A percentile compares a stretch with the other conserved stretches of the same genome.
Conservation (phyloP, 441 rosid genomes). For the Populus tomentosa region DNA sequence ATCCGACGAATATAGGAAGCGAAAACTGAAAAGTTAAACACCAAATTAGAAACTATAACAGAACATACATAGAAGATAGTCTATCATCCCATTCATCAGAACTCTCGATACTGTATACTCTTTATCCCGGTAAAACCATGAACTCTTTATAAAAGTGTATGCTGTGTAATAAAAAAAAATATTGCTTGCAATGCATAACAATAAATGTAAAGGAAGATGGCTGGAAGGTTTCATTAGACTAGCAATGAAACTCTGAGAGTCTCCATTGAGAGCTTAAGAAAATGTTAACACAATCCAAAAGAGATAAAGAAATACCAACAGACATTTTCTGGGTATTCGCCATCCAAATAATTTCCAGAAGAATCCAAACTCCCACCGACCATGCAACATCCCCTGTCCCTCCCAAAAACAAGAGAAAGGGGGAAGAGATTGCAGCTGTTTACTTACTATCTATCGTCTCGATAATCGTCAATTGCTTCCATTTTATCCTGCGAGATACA, state of each 20-base stretch:
- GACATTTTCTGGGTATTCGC: no score
- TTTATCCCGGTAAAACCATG: neutral
- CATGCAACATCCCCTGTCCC: no score
- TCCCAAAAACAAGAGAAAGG: neutral
- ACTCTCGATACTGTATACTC: neutral
- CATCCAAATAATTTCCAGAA: no score
- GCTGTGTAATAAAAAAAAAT: neutral
- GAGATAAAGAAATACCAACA: neutral
- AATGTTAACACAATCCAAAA: neutral
- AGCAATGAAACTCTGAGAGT: neutral
- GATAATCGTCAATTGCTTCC: slow-evolving; percentile 70
- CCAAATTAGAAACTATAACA: slow-evolving; percentile 8
- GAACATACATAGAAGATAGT: neutral
- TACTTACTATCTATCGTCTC: slow-evolving; percentile 83
- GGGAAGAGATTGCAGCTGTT: neutral
- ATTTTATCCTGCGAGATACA: slow-evolving; percentile 86
- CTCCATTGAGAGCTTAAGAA: neutral
- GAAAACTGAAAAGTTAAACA: slow-evolving; percentile 50
- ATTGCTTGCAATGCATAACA: neutral
- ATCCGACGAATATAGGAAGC: slow-evolving; percentile 73
- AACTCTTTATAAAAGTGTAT: neutral
- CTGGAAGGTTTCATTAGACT: neutral
- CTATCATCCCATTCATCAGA: neutral
- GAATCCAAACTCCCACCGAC: no score
- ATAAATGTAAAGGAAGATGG: neutral